Percentiles rank a stretch among this genome's conserved stretches.
Evolutionary conservation across 2,329 filamentous ascomycete species (phyloP).

Genomic region (Fusarium robinianum): DNA sequence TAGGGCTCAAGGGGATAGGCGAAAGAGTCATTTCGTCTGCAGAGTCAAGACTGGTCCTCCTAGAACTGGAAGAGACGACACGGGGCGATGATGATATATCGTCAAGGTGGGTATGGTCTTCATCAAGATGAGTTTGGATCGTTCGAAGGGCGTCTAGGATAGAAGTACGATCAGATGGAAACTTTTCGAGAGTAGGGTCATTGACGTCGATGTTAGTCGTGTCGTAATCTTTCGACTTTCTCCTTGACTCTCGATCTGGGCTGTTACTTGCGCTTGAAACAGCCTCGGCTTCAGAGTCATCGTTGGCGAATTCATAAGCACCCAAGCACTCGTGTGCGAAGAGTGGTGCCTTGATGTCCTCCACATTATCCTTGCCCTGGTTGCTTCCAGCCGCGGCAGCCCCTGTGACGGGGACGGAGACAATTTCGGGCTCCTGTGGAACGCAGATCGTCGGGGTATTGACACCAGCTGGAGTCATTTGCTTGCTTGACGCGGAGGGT

Average conservation of each 20-base stretch:
- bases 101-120: constrained; percentile 45
- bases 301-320: constrained; percentile 44
- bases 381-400: neutral
- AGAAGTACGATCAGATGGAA: constrained; percentile 51
- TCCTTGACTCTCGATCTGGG: constrained; percentile 21
- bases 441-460: constrained; percentile 19
- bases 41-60: constrained; percentile 45
- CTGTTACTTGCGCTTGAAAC: constrained; percentile 19
- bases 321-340: constrained; percentile 55
- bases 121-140: constrained; percentile 50
- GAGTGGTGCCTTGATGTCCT: constrained; percentile 44
- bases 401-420: neutral
- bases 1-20: constrained; percentile 43
- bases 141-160: constrained; percentile 53
- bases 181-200: constrained; percentile 54
- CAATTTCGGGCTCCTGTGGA: constrained; percentile 3
- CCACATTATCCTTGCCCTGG: constrained; percentile 16
- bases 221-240: constrained; percentile 25
- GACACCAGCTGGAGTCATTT: constrained; percentile 13
- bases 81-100: constrained; percentile 45
- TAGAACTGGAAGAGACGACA: constrained; percentile 40
- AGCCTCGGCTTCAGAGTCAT: constrained; percentile 39
- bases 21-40: constrained; percentile 44
- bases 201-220: constrained; percentile 43
- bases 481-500: constrained; percentile 23